phyloP scores from a whole-genome alignment of 176 grass and related monocot species.

The Oryza rufipogon region DNA sequence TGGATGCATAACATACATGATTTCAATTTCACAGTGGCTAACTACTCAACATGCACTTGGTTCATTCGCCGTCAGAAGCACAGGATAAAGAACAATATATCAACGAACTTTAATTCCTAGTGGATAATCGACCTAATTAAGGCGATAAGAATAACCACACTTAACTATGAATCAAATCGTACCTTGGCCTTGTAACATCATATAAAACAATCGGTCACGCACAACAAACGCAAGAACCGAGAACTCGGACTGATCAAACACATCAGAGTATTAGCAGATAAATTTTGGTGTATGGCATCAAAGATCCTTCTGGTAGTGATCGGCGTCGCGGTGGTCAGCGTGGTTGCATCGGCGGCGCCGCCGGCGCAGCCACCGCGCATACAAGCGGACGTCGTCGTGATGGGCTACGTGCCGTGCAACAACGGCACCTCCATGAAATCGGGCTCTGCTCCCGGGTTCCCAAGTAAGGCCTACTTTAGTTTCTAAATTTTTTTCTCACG shows the following conservation, averaged over 20 bases:
- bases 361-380: slow-evolving; percentile 26
- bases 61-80: neutral
- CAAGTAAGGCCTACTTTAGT: neutral
- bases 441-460: slow-evolving; percentile 23
- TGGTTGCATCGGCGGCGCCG: slow-evolving; percentile 11
- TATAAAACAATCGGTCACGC: neutral
- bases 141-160: neutral
- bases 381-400: slow-evolving; percentile 35
- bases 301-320: neutral
- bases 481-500: no score
- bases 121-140: neutral
- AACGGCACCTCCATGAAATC: slow-evolving; percentile 29
- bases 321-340: neutral
- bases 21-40: neutral
- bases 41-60: neutral
- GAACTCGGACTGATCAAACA: neutral
- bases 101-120: neutral
- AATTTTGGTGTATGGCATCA: neutral
- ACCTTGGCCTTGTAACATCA: neutral
- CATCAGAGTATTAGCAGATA: neutral
- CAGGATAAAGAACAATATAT: neutral
- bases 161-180: neutral
- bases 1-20: neutral
- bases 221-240: neutral
- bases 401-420: slow-evolving; percentile 38